Evolutionary conservation across 1,139 yeast species (phyloP).

Genomic region (Geotrichum bryndzae): DNA sequence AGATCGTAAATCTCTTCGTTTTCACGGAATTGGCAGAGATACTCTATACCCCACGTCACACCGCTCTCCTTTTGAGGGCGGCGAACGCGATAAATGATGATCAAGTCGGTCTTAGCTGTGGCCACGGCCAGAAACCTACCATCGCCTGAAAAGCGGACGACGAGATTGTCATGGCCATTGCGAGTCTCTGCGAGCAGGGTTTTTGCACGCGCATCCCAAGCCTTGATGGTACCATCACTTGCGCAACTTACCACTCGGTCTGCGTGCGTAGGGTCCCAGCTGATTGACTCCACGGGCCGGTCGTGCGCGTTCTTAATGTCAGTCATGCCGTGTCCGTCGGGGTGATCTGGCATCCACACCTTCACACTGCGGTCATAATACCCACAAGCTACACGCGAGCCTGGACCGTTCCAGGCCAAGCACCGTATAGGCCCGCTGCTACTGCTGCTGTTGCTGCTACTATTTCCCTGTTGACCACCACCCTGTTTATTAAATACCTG

Average conservation of each 20-base stretch:
- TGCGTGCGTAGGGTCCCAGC: slow-evolving; percentile 58
- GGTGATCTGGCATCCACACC: slow-evolving; percentile 28
- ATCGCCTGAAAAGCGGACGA: slow-evolving; percentile 45
- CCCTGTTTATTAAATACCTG: slow-evolving; percentile 3
- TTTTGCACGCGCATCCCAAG: slow-evolving; percentile 52
- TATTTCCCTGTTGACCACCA: slow-evolving; percentile 1
- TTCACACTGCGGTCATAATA: slow-evolving; percentile 27
- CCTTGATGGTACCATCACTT: slow-evolving; percentile 45
- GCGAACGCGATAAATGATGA: slow-evolving; percentile 19
- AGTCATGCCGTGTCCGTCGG: slow-evolving; percentile 24
- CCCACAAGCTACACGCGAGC: slow-evolving; percentile 27
- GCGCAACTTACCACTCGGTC: slow-evolving; percentile 55
- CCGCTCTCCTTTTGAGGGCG: not conserved
- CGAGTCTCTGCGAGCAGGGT: slow-evolving; percentile 37
- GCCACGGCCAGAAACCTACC: slow-evolving; percentile 50
- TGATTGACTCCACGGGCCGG: slow-evolving; percentile 41
- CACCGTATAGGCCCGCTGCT: slow-evolving; percentile 6
- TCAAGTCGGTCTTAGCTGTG: slow-evolving; percentile 34
- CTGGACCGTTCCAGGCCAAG: slow-evolving; percentile 29
- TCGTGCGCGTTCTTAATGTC: slow-evolving; percentile 22
- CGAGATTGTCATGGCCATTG: slow-evolving; percentile 35
- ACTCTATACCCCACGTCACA: slow-evolving; percentile 19
- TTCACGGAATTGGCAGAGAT: slow-evolving; percentile 22
- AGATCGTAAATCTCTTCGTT: slow-evolving; percentile 38
- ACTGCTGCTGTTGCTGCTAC: not conserved